phyloP scores from a whole-genome alignment of 305 asterid genomes.

The Nicotiana rustica region DNA sequence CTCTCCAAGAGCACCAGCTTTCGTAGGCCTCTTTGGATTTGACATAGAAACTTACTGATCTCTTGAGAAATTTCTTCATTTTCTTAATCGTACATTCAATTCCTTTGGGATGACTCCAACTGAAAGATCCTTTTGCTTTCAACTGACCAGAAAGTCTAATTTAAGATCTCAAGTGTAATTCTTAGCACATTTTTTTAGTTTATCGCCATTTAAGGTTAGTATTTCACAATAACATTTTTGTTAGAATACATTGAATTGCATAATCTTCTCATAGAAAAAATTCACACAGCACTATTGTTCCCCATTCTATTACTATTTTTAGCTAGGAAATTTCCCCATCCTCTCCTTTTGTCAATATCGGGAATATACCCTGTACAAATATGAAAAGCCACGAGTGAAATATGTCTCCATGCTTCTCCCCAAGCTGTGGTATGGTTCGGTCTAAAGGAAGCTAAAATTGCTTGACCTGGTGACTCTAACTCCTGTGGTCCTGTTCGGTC shows the following conservation, averaged over 20 bases:
- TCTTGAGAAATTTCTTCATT: neutral
- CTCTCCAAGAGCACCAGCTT: no score
- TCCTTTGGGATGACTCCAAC: neutral
- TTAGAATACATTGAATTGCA: slow-evolving; percentile 9
- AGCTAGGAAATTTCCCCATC: neutral
- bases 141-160: neutral
- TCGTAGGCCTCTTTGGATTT: no score
- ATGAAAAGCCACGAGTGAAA: neutral
- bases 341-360: slow-evolving; percentile 20
- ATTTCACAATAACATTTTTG: neutral
- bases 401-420: neutral
- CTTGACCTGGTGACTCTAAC: slow-evolving; percentile 13
- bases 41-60: neutral
- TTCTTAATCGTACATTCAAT: neutral
- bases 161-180: neutral
- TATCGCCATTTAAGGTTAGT: neutral
- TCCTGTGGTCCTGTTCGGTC: neutral
- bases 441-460: slow-evolving; percentile 18
- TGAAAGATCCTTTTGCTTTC: neutral
- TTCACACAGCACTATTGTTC: slow-evolving; percentile 4
- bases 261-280: neutral
- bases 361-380: neutral
- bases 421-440: neutral
- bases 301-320: neutral
- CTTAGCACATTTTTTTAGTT: neutral